Evolutionary conservation across 306 rosid genomes (phyloP), one percentile per base, ranked within the genome.

Genomic region (Lotus japonicus): DNA sequence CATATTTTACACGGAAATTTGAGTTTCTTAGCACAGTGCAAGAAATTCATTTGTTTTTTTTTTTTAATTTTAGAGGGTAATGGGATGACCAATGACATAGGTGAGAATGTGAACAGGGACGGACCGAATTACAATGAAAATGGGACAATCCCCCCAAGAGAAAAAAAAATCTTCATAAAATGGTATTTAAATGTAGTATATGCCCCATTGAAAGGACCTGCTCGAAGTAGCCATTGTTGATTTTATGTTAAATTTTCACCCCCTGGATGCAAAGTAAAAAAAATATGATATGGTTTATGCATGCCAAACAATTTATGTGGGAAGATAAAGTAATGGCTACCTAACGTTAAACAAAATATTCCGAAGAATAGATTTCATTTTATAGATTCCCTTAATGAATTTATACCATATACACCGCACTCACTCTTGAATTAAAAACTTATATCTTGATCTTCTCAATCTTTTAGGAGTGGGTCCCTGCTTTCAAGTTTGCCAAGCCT

Each of bases 401-500:
- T 11, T 45, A 31, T 63, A 4, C 36, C 68, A 48, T 57, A 52
- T 16, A 26, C 42, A 35, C 35, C 45, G n/a, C n/a, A n/a, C n/a
- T n/a, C n/a, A 9, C 28, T 54, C 63, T 36, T 54, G 44, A 79
- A 31, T 52, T 52, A n/a, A 54, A 50, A 62, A 42, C 26, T n/a
- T 44, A 53, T 19, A 26, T 59, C 26, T 54, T 71, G 52, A 56
- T 73, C 63, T 67, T 61, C 65, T 77, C 70, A 44, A 50, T 65
- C 62, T 58, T 85, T 71, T 78, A 94, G 99, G 99, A 94, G 80
- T 88, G 97, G 97, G 72, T 94, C 67, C 90, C 92, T 12, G 86
- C 95, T 72, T 82, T 71, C 73, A 94, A 86, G 84, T 73, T 80
- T 35, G 96, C 99, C 58, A 61, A 81, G 87, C 90, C 88, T 16